Base-by-base conservation (phyloP, 2,329 filamentous ascomycete genomes). In the Rutstroemia sp. region DNA sequence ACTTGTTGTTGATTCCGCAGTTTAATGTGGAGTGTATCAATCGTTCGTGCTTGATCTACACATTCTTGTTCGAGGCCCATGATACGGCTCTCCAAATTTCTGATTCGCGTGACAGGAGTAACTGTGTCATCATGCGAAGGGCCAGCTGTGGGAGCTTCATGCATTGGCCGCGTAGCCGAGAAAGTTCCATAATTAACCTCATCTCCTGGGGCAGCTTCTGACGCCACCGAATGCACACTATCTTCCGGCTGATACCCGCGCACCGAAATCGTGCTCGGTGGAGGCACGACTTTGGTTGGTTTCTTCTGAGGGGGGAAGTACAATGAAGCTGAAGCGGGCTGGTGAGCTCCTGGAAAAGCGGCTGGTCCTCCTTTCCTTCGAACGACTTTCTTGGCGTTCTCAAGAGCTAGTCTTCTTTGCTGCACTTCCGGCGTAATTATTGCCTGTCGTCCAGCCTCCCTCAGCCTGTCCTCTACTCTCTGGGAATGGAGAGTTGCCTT, bases 1-100 rank as follows among this genome's bases (percentile, higher is more conserved):
- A 55, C 46, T 55, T 50, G 53, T 38, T 55, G 53, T 10, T 55
- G 53, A 21, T 25, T 36, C 12, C 46, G 53, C 2, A 55, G 6
- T 44, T 55, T 55, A 2, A 48, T 25, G 19, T 50, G 25, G 17
- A 50, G 25, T 7, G 38, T 25, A 16, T 30, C 17, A 2, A 55
- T 55, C 1, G 46, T 50, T 7, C 53, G 45, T 55, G 49, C 25
- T 23, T 55, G 53, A 5, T 30, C 38, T 17, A 17, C 34, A 27
- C 36, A 42, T 17, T 55, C 53, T 5, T 50, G 38, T 17, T 55
- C 53, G 23, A 55, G 30, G 10, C 53, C 4, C 9, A 27, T 8
- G 1, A 50, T 30, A 16, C 53, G 53, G 14, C 5, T 38, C 14
- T 55, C 53, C 9, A 50, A 10, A 23, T 44, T 16, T 49, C 23